Evolutionary conservation across 352 stramenopile species (phyloP).

Genomic region (Phytophthora multivora): DNA sequence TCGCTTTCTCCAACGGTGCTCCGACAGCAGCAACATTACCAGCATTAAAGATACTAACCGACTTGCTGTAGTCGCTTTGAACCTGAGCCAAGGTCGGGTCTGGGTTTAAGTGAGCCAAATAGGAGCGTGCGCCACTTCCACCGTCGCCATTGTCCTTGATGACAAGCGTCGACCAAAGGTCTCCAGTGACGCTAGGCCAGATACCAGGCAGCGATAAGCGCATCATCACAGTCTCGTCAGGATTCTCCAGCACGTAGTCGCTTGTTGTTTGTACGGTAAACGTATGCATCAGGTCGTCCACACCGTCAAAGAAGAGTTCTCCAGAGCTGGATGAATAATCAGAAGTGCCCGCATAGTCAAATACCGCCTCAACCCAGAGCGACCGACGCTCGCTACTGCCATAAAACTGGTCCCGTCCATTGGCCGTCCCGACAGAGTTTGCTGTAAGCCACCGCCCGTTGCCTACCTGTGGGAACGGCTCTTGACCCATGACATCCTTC

Average conservation of each 20-base stretch:
- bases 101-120: conserved; percentile 62
- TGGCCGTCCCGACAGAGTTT: conserved; percentile 84
- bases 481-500: conserved; percentile 57
- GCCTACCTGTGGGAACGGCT: conserved; percentile 77
- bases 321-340: conserved; percentile 86
- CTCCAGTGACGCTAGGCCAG: conserved; percentile 88
- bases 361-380: conserved; percentile 78
- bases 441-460: conserved; percentile 58
- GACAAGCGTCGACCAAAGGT: conserved; percentile 85
- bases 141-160: conserved; percentile 94
- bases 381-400: conserved; percentile 81
- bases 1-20: conserved; percentile 53
- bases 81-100: conserved; percentile 32
- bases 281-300: conserved; percentile 48
- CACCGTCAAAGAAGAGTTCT: conserved; percentile 67
- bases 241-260: conserved; percentile 91
- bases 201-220: conserved; percentile 92
- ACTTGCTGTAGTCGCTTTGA: conserved; percentile 48
- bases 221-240: conserved; percentile 91
- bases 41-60: conserved; percentile 68
- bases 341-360: conserved; percentile 89
- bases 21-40: conserved; percentile 75
- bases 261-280: conserved; percentile 88
- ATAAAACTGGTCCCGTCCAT: conserved; percentile 91
- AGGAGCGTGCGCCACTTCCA: conserved; percentile 73